Evolutionary conservation across 1,284 basidiomycete genomes (phyloP).

Genomic region (Cryptococcus amylolentus): DNA sequence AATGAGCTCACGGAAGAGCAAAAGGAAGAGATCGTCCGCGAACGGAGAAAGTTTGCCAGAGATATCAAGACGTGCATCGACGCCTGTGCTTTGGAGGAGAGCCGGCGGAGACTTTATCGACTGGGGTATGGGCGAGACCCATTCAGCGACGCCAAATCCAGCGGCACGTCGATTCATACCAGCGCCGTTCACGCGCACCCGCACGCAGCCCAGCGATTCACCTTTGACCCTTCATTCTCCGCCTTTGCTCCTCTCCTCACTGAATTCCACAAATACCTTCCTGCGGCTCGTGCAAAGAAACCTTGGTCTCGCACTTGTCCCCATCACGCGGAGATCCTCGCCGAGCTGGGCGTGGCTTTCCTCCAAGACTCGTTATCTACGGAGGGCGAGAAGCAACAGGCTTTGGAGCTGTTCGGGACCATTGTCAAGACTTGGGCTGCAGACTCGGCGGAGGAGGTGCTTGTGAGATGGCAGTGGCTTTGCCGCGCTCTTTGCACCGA

Average conservation of each 20-base stretch:
- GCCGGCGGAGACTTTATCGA: slow-evolving; percentile 23
- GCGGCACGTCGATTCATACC: slow-evolving; percentile 13
- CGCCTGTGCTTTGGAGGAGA: slow-evolving; percentile 37
- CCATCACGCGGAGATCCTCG: slow-evolving; percentile 41
- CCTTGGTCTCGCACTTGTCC: slow-evolving; percentile 44
- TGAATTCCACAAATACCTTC: slow-evolving; percentile 38
- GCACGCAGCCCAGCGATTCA: slow-evolving; percentile 9
- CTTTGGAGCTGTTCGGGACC: slow-evolving; percentile 41
- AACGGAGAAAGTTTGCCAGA: slow-evolving; percentile 39
- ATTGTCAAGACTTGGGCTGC: slow-evolving; percentile 40
- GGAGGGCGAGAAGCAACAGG: slow-evolving; percentile 39
- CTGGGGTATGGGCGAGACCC: slow-evolving; percentile 9
- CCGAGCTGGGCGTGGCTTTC: slow-evolving; percentile 40
- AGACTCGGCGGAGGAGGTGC: slow-evolving; percentile 40
- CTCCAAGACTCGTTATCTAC: slow-evolving; percentile 28
- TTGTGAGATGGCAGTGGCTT: slow-evolving; percentile 43
- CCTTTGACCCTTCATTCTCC: slow-evolving; percentile 31
- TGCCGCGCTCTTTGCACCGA: slow-evolving; percentile 32
- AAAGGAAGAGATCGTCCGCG: slow-evolving; percentile 37
- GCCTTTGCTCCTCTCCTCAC: slow-evolving; percentile 42
- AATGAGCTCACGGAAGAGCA: slow-evolving; percentile 30
- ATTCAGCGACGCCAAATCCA: slow-evolving; percentile 7
- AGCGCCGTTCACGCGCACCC: slow-evolving; percentile 14
- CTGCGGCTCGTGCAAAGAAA: slow-evolving; percentile 36
- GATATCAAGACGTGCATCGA: slow-evolving; percentile 42